These are phyloP conservation scores for Rhizopogon salebrosus DNA, from an alignment of 768 basidiomycete genomes.

Conservation along the genomic window DNA sequence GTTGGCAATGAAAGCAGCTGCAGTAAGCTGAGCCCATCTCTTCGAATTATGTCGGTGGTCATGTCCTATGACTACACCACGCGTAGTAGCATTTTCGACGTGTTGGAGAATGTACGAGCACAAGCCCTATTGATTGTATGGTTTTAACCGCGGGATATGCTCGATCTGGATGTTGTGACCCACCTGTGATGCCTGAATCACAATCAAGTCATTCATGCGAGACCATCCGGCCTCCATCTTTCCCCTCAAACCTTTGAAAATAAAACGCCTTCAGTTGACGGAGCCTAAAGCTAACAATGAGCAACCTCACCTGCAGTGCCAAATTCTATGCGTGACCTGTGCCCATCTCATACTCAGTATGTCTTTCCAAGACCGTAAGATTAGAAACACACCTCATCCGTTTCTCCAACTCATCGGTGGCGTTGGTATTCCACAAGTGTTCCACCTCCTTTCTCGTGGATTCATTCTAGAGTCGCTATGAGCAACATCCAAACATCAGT, in stretches of 20 bases:
- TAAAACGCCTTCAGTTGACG: neutral
- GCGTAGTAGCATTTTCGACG: slow-evolving; percentile 44
- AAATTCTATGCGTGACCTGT: slow-evolving; percentile 72
- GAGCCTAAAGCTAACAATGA: slow-evolving; percentile 4
- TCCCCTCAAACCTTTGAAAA: slow-evolving; percentile 58
- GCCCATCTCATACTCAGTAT: neutral
- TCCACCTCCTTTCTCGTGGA: slow-evolving; percentile 33
- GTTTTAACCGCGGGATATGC: neutral
- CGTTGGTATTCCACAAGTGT: slow-evolving; percentile 24
- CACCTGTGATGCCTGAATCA: slow-evolving; percentile 81
- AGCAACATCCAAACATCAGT: neutral
- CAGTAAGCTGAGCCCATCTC: slow-evolving; percentile 72
- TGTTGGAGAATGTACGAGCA: slow-evolving; percentile 62
- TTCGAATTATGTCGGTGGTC: slow-evolving; percentile 82
- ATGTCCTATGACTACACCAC: slow-evolving; percentile 80
- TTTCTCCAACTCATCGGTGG: slow-evolving; percentile 32
- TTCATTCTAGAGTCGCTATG: slow-evolving; percentile 26
- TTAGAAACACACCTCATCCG: slow-evolving; percentile 32
- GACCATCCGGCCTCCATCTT: slow-evolving; percentile 87
- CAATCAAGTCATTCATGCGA: slow-evolving; percentile 85
- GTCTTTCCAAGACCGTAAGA: neutral
- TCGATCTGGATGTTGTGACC: slow-evolving; percentile 1
- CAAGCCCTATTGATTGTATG: slow-evolving; percentile 49
- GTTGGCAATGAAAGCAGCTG: slow-evolving; percentile 58
- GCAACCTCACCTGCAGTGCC: slow-evolving; percentile 68